Base-by-base conservation (phyloP, 2,329 filamentous ascomycete genomes). In the Stachybotrys elegans region DNA sequence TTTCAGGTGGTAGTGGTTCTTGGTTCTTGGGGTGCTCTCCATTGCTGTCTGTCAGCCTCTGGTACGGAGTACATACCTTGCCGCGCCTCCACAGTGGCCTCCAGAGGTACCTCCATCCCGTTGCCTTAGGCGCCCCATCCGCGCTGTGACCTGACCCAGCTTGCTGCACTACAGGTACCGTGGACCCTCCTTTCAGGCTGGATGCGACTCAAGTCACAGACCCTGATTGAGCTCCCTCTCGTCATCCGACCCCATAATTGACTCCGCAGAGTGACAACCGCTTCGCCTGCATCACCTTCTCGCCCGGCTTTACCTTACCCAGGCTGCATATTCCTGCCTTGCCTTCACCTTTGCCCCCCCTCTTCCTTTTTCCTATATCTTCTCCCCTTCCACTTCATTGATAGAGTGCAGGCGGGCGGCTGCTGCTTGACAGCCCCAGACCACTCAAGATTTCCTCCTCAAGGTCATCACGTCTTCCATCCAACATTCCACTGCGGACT, bases 401-500 rank as follows among this genome's bases (percentile, higher is more conserved):
- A 62, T 57, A 48, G 46, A 60, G 57, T 69, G 75, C 75, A 70
- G 77, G 74, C 67, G 70, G 79, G 83, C 77, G 84, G 31, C 83
- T 87, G 83, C 82, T 83, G 79, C 76, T 69, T 68, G 69, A 78
- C 86, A 91, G 88, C 86, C 84, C 76, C 76, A 67, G 65, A 69
- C 72, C 75, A 74, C 78, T 76, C 89, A 96, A 81, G 70, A 96
- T 96, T 95, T 79, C 87, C 81, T 76, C 82, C 63, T 72, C 78
- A 78, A 76, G 69, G 55, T 75, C 74, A 58, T 77, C 76, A 68
- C 83, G 83, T 71, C 82, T 87, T 54, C 78, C 79, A 65, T 88
- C 87, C 70, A 88, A 87, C 71, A 95, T 96, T 66, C 91, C 91
- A 59, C 79, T 96, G 60, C 86, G 87, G 67, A 85, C 84, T 58